Evolutionary conservation across 495 filamentous ascomycete genomes (phyloP).

Genomic region (Neurospora tetrasperma): DNA sequence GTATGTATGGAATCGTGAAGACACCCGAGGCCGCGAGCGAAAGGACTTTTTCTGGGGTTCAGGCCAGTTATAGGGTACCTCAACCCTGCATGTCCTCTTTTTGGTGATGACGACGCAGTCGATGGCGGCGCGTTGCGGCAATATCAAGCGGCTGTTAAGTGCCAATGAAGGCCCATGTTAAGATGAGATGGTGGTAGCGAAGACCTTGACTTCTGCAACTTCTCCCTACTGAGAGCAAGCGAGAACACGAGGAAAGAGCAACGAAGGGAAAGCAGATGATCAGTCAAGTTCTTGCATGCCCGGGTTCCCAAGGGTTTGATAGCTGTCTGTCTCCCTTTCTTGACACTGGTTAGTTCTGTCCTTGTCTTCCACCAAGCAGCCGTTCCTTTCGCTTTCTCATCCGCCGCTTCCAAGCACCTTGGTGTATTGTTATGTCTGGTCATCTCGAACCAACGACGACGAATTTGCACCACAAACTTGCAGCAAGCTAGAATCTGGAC

Average conservation of each 20-base stretch:
- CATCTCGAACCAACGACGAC: too few relatives aligned
- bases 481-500: too few relatives aligned
- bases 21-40: neutral
- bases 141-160: constrained; percentile 12
- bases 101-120: neutral
- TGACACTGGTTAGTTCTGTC: neutral
- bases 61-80: neutral
- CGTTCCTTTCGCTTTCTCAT: neutral
- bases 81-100: neutral
- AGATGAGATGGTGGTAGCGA: neutral
- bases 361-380: neutral
- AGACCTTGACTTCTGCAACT: neutral
- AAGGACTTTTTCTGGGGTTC: neutral
- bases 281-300: neutral
- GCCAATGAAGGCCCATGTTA: neutral
- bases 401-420: neutral
- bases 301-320: neutral
- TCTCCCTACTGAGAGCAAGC: neutral
- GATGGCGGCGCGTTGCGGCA: constrained; percentile 5
- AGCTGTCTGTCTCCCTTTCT: neutral
- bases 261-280: neutral
- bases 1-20: neutral
- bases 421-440: neutral
- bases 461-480: too few relatives aligned
- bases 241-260: neutral